Evolutionary conservation across 345 rosid genomes (phyloP), one percentile per base, ranked within the genome.

Genomic region (Dovyalis caffra): DNA sequence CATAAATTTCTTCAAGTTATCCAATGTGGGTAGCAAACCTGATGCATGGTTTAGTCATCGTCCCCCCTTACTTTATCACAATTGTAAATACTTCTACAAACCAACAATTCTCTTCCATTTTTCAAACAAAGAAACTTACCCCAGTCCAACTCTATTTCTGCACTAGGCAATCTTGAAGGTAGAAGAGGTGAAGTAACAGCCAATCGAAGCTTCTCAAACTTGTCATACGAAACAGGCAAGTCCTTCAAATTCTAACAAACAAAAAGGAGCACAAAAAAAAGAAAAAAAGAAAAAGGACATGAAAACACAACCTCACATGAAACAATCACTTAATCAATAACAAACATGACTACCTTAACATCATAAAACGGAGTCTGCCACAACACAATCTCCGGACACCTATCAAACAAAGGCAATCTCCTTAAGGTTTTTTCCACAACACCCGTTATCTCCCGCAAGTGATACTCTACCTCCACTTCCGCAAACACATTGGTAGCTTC

Each of bases 331-430:
- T 12, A 47, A 2, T 1, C 23, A 38, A 34, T 62, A 25, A 23
- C 28, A 56, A 45, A 57, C 35, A 58, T 34, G 7, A 75, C 70
- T 82, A 90, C 97, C 83, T 89, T 84, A 74, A 84, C 82, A 77
- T 87, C 88, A 79, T 87, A 89, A 82, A 94, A 89, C 25, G 96
- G 93, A 85, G 93, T 86, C 70, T 25, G 85, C 98, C 97, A 92
- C 31, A 74, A 20, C 60, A 80, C 76, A 79, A 86, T 67, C 56
- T 74, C 75, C 2, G 77, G 83, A 68, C 67, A 57, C 33, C 77
- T 80, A 60, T 87, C 84, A 45, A 32, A 15, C 60, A 74, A 72
- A 67, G 82, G 37, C 29, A 79, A 57, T 18, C 61, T 71, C 40
- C 67, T 69, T 64, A 90, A 70, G 21, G 83, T 75, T 40, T 76